Evolutionary conservation across 441 rosid species (phyloP).

Genomic region (Erodium texanum): DNA sequence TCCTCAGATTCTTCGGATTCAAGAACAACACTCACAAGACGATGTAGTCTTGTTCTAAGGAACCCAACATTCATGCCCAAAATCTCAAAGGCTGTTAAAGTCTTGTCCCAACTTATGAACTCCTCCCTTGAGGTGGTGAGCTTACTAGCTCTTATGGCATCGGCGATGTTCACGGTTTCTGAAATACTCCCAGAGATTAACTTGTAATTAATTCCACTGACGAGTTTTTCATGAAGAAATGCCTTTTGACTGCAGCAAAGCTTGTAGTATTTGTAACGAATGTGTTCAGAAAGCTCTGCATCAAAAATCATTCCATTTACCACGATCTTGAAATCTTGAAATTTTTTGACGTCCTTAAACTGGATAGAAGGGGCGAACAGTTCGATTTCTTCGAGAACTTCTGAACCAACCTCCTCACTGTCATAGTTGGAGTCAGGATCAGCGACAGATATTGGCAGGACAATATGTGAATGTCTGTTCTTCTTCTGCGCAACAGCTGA

Average conservation of each 20-base stretch:
- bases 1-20: conserved; percentile 45
- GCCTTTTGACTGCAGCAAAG: conserved; percentile 52
- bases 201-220: conserved; percentile 41
- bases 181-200: conserved; percentile 43
- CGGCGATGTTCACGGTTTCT: conserved; percentile 49
- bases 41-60: conserved; percentile 35
- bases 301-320: conserved; percentile 43
- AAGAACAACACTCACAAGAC: conserved; percentile 36
- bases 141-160: conserved; percentile 43
- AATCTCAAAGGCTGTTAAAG: conserved; percentile 48
- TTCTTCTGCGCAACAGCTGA: conserved; percentile 36
- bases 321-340: conserved; percentile 40
- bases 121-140: conserved; percentile 40
- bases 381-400: conserved; percentile 56
- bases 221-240: conserved; percentile 46
- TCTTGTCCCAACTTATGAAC: conserved; percentile 46
- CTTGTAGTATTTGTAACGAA: conserved; percentile 39
- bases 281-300: conserved; percentile 44
- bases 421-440: conserved; percentile 41
- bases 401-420: conserved; percentile 58
- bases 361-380: conserved; percentile 33
- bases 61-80: conserved; percentile 64
- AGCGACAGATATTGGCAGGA: conserved; percentile 24
- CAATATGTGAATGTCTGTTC: conserved; percentile 29
- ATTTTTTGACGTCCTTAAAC: conserved; percentile 32